Evolutionary conservation across 2,329 filamentous ascomycete species (phyloP), one percentile per base, ranked within the genome.

Genomic region (Phialocephala sp.): DNA sequence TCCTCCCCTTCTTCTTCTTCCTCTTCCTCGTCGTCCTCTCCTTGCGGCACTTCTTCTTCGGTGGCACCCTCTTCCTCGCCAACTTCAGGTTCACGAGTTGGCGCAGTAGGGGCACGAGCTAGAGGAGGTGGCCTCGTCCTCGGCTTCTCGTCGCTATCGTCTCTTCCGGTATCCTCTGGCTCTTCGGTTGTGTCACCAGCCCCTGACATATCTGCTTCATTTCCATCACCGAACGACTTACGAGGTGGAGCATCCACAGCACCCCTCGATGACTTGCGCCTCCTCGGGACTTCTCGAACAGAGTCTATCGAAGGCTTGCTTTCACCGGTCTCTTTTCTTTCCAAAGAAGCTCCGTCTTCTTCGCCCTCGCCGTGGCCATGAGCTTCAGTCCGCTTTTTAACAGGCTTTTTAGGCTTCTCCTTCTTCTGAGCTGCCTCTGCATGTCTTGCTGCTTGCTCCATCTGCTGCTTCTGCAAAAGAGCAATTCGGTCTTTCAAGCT

Each of bases 401-500:
- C 82, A 35, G 89, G 87, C 61, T 89, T 88, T 80, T 94, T 96
- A 12, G 92, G 89, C 79, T 97, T 97, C 73, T 96, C 93, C 77
- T 96, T 94, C 81, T 91, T 96, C 63, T 89, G 84, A 22, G 84
- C 84, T 18, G 90, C 87, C 43, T 95, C 92, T 8, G 91, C 91
- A 78, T 94, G 91, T 60, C 94, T 85, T 68, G 90, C 85, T 5
- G 94, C 92, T 76, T 95, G 92, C 76, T 98, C 95, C 76, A 92
- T 83, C 78, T 99, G 95, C 77, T 98, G 93, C 76, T 92, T 94
- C 77, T 99, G 95, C 18, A 99, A 83, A 60, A 97, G 82, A 35
- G 95, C 95, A 80, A 99, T 97, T 68, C 95, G 87, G 77, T 99
- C 95, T 79, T 98, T 99, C 68, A 99, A 79, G 72, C 92, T 97